phyloP scores from a whole-genome alignment of 768 basidiomycete genomes.

The Lactifluus hygrophoroides region DNA sequence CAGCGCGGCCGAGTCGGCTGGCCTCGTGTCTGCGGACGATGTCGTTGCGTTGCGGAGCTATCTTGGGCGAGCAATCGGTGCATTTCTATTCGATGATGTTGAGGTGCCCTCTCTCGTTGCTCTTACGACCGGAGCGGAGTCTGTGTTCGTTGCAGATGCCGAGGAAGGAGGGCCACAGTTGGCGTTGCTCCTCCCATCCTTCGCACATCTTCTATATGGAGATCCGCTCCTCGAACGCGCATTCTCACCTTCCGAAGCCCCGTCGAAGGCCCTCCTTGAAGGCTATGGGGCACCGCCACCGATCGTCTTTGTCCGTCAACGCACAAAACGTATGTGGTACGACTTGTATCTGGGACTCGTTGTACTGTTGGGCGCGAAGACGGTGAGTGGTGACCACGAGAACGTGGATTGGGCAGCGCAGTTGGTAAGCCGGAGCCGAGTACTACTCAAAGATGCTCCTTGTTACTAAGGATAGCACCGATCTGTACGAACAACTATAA shows the following conservation, averaged over 20 bases:
- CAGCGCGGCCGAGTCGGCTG: slow-evolving; percentile 31
- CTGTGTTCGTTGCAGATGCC: slow-evolving; percentile 39
- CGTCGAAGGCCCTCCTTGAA: slow-evolving; percentile 40
- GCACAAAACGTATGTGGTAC: slow-evolving; percentile 73
- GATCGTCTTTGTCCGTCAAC: slow-evolving; percentile 54
- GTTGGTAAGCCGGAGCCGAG: slow-evolving; percentile 27
- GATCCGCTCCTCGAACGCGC: slow-evolving; percentile 67
- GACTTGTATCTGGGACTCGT: slow-evolving; percentile 53
- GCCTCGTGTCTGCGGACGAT: slow-evolving; percentile 26
- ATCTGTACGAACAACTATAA: background rate
- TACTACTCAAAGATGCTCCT: slow-evolving; percentile 42
- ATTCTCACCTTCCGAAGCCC: slow-evolving; percentile 33
- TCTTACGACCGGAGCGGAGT: slow-evolving; percentile 51
- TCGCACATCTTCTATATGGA: slow-evolving; percentile 58
- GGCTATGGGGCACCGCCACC: slow-evolving; percentile 48
- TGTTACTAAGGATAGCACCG: slow-evolving; percentile 30
- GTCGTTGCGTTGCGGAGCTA: slow-evolving; percentile 38
- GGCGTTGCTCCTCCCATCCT: slow-evolving; percentile 28
- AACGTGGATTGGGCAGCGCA: slow-evolving; percentile 34
- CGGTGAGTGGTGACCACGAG: slow-evolving; percentile 21
- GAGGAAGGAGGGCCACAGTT: slow-evolving; percentile 33
- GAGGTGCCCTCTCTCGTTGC: slow-evolving; percentile 61
- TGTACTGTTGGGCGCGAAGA: slow-evolving; percentile 38
- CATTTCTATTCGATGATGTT: slow-evolving; percentile 69
- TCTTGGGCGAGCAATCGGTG: slow-evolving; percentile 64